Evolutionary conservation across 768 basidiomycete species (phyloP), one percentile per base, ranked within the genome.

Genomic region (Leucosporidium yakuticum): DNA sequence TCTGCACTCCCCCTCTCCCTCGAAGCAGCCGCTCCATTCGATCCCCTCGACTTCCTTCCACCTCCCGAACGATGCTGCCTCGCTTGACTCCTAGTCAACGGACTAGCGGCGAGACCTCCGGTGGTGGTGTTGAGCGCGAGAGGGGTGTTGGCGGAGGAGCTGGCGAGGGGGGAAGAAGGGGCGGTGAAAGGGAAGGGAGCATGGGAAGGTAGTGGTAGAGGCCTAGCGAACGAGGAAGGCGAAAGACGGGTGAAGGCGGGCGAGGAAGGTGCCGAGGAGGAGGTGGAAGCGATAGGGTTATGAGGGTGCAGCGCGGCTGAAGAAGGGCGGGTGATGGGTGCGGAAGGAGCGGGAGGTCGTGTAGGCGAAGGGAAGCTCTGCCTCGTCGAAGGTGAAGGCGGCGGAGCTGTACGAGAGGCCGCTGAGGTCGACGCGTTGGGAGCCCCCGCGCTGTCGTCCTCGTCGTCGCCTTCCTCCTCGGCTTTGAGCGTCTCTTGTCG

Each of bases 401-500:
- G 48, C 17, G 25, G 29, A 49, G 51, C 49, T 31, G 29, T 27
- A 32, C 32, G 60, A n/a, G 60, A 7, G 14, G 29, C 9, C 12
- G 44, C 48, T 11, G 29, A 29, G 48, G 48, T 12, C 48, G 48
- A 19, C 15, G 60, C 25, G 29, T 25, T 29, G n/a, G 62, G 54
- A 11, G 62, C 62, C 1, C 55, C 60, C 19, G 64, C 27, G 14
- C 34, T 32, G 25, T 51, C 65, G 8, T 73, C 71, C 14, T 73
- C 71, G 49, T 69, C 71, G 29, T 59, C 49, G 57, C 63, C 67
- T 21, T 69, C 71, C 39, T 69, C 71, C 31, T 73, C 71, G 7
- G 71, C 71, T 32, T 67, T 69, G 55, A 73, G 25, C 15, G 71
- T 65, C 44, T 69, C 68, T 58, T 69, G 68, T 0, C 71, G 47